Evolutionary conservation across 2,329 filamentous ascomycete genomes (phyloP).

Genomic region (Pestalotiopsis sp.): DNA sequence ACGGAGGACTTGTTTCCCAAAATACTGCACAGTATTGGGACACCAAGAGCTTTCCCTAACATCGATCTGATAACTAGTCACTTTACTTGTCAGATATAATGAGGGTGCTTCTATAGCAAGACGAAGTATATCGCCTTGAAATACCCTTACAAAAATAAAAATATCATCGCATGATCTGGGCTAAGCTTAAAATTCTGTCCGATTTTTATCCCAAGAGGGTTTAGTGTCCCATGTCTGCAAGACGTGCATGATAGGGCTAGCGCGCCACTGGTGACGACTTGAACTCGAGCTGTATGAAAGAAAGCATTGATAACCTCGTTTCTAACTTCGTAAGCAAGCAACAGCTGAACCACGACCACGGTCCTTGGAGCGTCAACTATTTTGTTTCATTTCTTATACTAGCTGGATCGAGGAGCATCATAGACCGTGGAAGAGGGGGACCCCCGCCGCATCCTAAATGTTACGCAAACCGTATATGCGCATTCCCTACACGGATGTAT

Average conservation of each 20-base stretch:
- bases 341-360: neutral
- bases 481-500: slow-evolving; percentile 85
- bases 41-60: no score
- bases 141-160: neutral
- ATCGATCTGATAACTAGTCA: no score
- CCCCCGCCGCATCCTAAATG: slow-evolving; percentile 4
- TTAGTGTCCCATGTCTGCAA: neutral
- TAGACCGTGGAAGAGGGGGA: neutral
- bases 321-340: neutral
- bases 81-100: no score
- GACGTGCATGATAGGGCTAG: slow-evolving; percentile 2
- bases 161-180: neutral
- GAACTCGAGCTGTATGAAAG: slow-evolving; percentile 1
- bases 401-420: neutral
- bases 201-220: neutral
- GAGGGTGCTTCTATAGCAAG: neutral
- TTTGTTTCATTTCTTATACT: neutral
- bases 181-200: slow-evolving; percentile 1
- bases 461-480: slow-evolving; percentile 75
- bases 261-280: slow-evolving; percentile 10
- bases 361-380: neutral
- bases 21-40: neutral
- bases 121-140: neutral
- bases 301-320: neutral
- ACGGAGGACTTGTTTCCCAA: neutral